Evolutionary conservation across 805 yeast genomes (phyloP).

Genomic region (Starmerella geochares): DNA sequence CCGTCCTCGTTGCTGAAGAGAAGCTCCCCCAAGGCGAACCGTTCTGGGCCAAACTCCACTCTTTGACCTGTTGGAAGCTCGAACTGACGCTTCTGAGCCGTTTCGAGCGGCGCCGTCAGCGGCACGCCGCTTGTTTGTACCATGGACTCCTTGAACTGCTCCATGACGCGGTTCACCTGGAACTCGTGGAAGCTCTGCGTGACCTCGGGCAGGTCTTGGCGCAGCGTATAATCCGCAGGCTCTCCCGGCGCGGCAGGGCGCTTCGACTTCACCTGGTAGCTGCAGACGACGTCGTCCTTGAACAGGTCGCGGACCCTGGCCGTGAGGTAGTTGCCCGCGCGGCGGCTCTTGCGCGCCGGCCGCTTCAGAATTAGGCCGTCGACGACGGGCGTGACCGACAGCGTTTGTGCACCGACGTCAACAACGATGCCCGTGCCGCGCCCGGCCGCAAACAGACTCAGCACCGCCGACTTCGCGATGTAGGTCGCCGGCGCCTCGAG

Average conservation of each 20-base stretch:
- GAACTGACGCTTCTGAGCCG: constrained; percentile 38
- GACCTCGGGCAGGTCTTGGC: constrained; percentile 26
- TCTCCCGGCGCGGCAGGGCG: constrained; percentile 27
- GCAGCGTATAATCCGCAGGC: constrained; percentile 31
- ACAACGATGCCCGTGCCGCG: constrained; percentile 79
- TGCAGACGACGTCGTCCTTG: constrained; percentile 35
- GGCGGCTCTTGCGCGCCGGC: constrained; percentile 55
- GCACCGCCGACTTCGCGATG: constrained; percentile 72
- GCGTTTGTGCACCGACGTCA: constrained; percentile 71
- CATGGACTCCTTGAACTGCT: constrained; percentile 59
- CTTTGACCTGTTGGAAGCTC: constrained; percentile 62
- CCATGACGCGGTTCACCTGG: constrained; percentile 46
- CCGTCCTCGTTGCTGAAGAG: constrained; percentile 39
- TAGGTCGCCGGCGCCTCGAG: constrained; percentile 71
- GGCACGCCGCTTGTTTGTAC: constrained; percentile 30
- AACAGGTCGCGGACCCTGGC: constrained; percentile 38
- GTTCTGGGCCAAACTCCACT: constrained; percentile 47
- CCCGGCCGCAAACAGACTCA: constrained; percentile 80
- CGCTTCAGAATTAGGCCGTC: constrained; percentile 30
- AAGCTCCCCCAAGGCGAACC: constrained; percentile 61
- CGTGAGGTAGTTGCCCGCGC: constrained; percentile 60
- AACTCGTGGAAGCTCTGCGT: constrained; percentile 46
- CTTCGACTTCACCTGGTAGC: constrained; percentile 45
- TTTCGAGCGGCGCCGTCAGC: constrained; percentile 30
- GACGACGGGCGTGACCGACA: constrained; percentile 46